Evolutionary conservation across 371 early-diverging fungal species (phyloP).

Genomic region (Choanephora cucurbitarum): DNA sequence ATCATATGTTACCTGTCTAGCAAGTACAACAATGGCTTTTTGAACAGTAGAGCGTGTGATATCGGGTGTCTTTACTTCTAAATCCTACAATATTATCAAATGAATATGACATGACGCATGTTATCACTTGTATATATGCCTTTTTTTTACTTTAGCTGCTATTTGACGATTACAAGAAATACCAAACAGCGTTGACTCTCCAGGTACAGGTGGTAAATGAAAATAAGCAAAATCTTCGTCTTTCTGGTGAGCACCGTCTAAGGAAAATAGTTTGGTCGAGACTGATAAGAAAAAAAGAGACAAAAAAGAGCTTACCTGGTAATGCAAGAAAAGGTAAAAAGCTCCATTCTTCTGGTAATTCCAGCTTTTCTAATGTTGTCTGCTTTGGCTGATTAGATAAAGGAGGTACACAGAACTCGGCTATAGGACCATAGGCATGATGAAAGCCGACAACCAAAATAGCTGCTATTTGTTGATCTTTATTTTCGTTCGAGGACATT

Average conservation of each 20-base stretch:
- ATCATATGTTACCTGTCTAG: slow-evolving; percentile 65
- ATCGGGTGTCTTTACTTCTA: slow-evolving; percentile 70
- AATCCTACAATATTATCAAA: slow-evolving; percentile 47
- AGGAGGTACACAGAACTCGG: slow-evolving; percentile 76
- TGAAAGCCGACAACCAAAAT: slow-evolving; percentile 56
- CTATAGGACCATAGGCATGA: slow-evolving; percentile 67
- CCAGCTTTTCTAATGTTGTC: slow-evolving; percentile 48
- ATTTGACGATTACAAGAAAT: slow-evolving; percentile 87
- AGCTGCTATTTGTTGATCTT: slow-evolving; percentile 47
- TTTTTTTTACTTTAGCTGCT: slow-evolving; percentile 55
- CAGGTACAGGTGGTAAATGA: slow-evolving; percentile 77
- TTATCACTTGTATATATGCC: background rate
- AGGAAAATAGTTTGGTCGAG: slow-evolving; percentile 8
- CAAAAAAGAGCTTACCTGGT: slow-evolving; percentile 55
- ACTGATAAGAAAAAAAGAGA: too few species aligned
- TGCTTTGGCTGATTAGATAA: slow-evolving; percentile 54
- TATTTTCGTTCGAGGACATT: slow-evolving; percentile 32
- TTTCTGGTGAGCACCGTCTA: slow-evolving; percentile 83
- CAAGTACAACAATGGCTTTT: slow-evolving; percentile 80
- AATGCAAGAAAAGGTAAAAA: slow-evolving; percentile 71
- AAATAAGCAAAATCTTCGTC: slow-evolving; percentile 87
- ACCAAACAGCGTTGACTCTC: slow-evolving; percentile 73
- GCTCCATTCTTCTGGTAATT: slow-evolving; percentile 82
- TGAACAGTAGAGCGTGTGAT: slow-evolving; percentile 82
- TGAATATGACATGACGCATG: background rate